Evolutionary conservation across 2,329 filamentous ascomycete species (phyloP).

Genomic region (Colletotrichum abscissum): DNA sequence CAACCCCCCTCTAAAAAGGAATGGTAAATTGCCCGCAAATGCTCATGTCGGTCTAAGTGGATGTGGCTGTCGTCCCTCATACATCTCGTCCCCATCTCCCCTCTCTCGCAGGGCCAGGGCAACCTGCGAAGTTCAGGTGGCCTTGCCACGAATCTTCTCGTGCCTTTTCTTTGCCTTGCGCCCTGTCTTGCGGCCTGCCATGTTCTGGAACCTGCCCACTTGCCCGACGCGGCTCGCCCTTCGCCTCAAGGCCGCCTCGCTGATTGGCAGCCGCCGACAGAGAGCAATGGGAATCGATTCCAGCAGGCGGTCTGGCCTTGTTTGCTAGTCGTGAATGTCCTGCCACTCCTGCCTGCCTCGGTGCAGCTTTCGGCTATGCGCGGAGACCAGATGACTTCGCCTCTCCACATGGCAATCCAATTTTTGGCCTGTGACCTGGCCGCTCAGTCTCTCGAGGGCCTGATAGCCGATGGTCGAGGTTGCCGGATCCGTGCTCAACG

Average conservation of each 20-base stretch:
- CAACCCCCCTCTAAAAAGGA: neutral
- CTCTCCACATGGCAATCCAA: neutral
- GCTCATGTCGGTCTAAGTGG: neutral
- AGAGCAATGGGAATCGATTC: neutral
- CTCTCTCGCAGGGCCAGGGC: slow-evolving; percentile 22
- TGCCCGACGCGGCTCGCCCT: neutral
- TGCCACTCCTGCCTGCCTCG: neutral
- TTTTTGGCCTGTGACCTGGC: neutral
- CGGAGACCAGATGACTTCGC: neutral
- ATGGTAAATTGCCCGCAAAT: slow-evolving; percentile 15
- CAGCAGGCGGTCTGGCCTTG: neutral
- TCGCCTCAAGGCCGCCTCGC: neutral
- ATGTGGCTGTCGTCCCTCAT: neutral
- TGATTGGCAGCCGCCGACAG: neutral
- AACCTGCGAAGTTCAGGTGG: slow-evolving; percentile 33
- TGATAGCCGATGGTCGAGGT: neutral
- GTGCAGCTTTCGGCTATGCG: neutral
- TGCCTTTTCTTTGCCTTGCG: slow-evolving; percentile 2
- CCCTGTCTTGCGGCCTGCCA: neutral
- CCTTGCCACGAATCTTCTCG: slow-evolving; percentile 12
- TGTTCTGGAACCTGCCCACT: neutral
- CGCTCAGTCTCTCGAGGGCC: neutral
- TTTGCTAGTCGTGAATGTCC: neutral
- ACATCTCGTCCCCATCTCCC: neutral
- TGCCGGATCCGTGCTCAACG: neutral